phyloP scores from a whole-genome alignment of 2,329 filamentous ascomycete species.

The Penicillium sp. region DNA sequence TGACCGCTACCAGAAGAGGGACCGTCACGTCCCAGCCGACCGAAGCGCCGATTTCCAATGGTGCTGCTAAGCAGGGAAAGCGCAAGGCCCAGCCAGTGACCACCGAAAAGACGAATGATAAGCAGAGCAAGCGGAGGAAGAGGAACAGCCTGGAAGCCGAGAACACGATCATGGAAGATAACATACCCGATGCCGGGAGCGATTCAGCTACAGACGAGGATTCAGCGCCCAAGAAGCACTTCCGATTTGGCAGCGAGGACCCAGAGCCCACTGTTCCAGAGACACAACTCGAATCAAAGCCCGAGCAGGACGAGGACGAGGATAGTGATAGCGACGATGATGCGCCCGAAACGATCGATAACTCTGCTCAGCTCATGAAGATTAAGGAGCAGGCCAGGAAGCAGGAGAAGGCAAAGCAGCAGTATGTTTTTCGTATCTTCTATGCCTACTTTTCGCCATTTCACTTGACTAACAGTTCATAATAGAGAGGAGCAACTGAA shows the following conservation, averaged over 20 bases:
- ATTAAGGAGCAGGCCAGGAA: conserved; percentile 49
- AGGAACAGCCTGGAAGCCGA: conserved; percentile 33
- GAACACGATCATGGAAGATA: conserved; percentile 25
- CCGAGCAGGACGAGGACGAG: conserved; percentile 32
- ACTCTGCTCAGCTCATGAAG: conserved; percentile 46
- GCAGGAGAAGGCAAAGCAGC: conserved; percentile 45
- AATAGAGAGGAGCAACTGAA: conserved; percentile 47
- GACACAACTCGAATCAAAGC: conserved; percentile 28
- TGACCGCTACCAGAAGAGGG: conserved; percentile 41
- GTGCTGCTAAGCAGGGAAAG: conserved; percentile 37
- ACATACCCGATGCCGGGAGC: conserved; percentile 19
- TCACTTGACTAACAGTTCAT: conserved; percentile 28
- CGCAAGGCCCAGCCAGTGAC: conserved; percentile 38
- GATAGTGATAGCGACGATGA: conserved; percentile 45
- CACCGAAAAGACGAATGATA: conserved; percentile 33
- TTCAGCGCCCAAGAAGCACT: conserved; percentile 37
- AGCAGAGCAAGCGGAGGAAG: conserved; percentile 45
- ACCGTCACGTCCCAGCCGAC: conserved; percentile 29
- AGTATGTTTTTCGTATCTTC: conserved; percentile 35
- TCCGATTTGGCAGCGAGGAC: conserved; percentile 52
- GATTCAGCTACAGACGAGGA: conserved; percentile 24
- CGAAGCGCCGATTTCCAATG: conserved; percentile 25
- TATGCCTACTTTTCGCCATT: not conserved
- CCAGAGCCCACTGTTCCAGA: conserved; percentile 32
- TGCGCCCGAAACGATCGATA: conserved; percentile 51